phyloP scores from a whole-genome alignment of 768 basidiomycete genomes.

The Tricholoma bakamatsutake region DNA sequence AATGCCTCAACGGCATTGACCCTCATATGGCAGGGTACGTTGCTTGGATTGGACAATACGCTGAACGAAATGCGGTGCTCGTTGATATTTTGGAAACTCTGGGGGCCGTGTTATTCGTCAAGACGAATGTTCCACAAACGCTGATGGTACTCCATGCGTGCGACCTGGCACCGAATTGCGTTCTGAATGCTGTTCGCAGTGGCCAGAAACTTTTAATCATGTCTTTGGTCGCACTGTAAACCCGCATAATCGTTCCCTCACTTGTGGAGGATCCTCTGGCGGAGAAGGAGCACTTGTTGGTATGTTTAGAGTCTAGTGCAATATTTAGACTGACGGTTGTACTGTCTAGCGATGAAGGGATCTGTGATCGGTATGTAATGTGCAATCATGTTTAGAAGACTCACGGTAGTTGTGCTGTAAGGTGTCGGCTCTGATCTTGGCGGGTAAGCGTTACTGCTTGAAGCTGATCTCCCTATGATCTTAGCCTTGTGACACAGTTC shows the following conservation, averaged over 20 bases:
- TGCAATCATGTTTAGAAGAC: neutral
- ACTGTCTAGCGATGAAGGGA: slow-evolving; percentile 33
- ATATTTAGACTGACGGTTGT: neutral
- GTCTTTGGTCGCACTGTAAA: slow-evolving; percentile 77
- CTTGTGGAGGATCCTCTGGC: slow-evolving; percentile 77
- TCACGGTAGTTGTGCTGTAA: slow-evolving; percentile 16
- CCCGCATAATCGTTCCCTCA: slow-evolving; percentile 66
- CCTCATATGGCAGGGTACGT: slow-evolving; percentile 49
- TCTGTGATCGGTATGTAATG: slow-evolving; percentile 33
- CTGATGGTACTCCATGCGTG: slow-evolving; percentile 44
- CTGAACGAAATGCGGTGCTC: slow-evolving; percentile 54
- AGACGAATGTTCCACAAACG: slow-evolving; percentile 73
- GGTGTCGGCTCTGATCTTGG: slow-evolving; percentile 82
- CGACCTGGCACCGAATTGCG: neutral
- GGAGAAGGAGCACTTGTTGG: slow-evolving; percentile 80
- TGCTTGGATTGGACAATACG: slow-evolving; percentile 60
- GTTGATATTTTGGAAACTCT: slow-evolving; percentile 58
- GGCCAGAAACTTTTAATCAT: slow-evolving; percentile 72
- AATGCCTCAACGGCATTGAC: neutral
- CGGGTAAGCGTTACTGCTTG: slow-evolving; percentile 38
- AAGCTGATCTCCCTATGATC: neutral
- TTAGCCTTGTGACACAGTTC: slow-evolving; percentile 36
- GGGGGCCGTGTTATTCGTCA: slow-evolving; percentile 69
- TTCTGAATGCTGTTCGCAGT: slow-evolving; percentile 32
- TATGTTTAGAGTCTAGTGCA: slow-evolving; percentile 11